These are phyloP conservation scores for Gracilariopsis chorda DNA, from an alignment of 23 red algal species.

Conservation along the genomic window DNA sequence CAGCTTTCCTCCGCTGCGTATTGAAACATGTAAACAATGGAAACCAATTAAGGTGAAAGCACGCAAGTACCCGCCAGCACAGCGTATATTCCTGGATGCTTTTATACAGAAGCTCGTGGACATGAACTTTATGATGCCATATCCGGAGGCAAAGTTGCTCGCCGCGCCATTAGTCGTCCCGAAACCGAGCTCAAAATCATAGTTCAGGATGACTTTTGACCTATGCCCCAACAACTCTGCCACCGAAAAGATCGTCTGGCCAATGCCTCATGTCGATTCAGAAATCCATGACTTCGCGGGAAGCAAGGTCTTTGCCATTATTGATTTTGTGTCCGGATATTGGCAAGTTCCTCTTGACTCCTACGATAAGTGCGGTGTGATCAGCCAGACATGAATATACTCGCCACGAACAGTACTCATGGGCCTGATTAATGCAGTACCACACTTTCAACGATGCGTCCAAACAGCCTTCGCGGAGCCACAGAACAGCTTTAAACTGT, in stretches of 20 bases:
- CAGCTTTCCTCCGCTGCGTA: background rate
- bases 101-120: constrained; percentile 14
- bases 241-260: background rate
- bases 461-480: background rate
- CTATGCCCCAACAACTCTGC: background rate
- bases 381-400: background rate
- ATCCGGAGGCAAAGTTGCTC: constrained; percentile 1
- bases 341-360: background rate
- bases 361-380: background rate
- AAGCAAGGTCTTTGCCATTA: background rate
- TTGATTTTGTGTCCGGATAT: constrained; percentile 29
- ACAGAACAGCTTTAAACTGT: background rate
- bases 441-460: constrained; percentile 42
- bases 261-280: constrained; percentile 28
- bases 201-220: constrained; percentile 18
- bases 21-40: background rate
- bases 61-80: background rate
- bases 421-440: background rate
- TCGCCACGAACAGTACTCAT: background rate
- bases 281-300: constrained; percentile 11
- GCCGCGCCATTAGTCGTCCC: background rate
- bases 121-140: background rate
- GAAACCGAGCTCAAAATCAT: background rate
- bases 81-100: background rate
- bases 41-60: constrained; percentile 22